phyloP scores from a whole-genome alignment of 169 alveolate species.

The Plasmodium chabaudi region DNA sequence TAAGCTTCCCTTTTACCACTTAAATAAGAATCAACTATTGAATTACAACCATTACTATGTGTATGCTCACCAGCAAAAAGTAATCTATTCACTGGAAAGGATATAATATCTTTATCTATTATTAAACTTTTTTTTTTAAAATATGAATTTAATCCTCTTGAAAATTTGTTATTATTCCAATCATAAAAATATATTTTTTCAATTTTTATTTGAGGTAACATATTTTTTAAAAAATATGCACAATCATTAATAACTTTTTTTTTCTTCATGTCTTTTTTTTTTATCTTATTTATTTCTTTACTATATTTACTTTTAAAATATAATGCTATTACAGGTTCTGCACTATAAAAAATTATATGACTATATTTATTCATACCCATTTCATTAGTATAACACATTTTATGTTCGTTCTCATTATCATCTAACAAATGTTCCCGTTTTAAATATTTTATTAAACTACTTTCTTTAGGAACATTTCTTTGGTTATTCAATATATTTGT shows the following conservation, averaged over 20 bases:
- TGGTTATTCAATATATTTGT: too few relatives aligned
- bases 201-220: constrained; percentile 30
- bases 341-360: constrained; percentile 41
- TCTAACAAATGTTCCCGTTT: constrained; percentile 18
- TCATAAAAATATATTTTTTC: constrained; percentile 56
- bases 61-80: constrained; percentile 73
- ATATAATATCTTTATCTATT: constrained; percentile 56
- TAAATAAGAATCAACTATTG: constrained; percentile 28
- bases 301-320: constrained; percentile 21
- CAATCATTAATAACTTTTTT: constrained; percentile 14
- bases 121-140: constrained; percentile 27
- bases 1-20: constrained; percentile 76
- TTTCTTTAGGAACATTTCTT: neutral
- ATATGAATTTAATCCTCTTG: constrained; percentile 43
- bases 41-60: constrained; percentile 17
- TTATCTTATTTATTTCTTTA: neutral
- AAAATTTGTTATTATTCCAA: constrained; percentile 38
- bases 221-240: constrained; percentile 10
- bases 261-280: neutral
- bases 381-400: neutral
- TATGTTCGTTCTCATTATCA: neutral
- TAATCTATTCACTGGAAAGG: constrained; percentile 59
- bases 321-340: constrained; percentile 46
- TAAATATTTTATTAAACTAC: constrained; percentile 8
- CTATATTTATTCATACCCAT: constrained; percentile 12